Percentiles rank a stretch among this genome's conserved stretches.
These are phyloP conservation scores for Trifolium fragiferum DNA, from an alignment of 306 rosid genomes.

Conservation along the genomic window DNA sequence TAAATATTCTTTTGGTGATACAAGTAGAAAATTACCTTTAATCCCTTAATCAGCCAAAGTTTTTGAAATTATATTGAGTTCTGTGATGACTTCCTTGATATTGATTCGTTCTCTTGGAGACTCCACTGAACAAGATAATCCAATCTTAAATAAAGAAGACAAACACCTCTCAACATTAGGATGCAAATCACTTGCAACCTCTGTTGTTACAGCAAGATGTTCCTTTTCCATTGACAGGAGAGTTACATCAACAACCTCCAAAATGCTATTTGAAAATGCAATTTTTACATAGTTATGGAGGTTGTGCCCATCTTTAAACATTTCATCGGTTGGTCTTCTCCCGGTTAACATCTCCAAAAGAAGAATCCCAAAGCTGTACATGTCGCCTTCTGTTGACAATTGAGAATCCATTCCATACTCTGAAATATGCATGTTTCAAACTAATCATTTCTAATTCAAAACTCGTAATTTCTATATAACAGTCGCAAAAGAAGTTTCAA, in stretches of 20 bases:
- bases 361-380: neutral
- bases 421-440: neutral
- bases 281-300: neutral
- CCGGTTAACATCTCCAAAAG: neutral
- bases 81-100: neutral
- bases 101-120: neutral
- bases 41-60: neutral
- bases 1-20: neutral
- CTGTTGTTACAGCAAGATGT: too few species aligned
- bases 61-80: neutral
- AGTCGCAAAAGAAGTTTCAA: neutral
- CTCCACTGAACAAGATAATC: neutral
- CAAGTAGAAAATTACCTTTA: neutral
- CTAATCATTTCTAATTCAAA: neutral
- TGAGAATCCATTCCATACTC: neutral
- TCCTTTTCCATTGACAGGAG: neutral
- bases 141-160: neutral
- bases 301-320: neutral
- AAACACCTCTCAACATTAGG: neutral
- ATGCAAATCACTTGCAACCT: neutral
- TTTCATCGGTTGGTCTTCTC: neutral
- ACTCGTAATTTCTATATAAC: neutral
- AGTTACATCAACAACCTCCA: neutral
- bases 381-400: neutral
- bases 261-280: neutral